phyloP scores from a whole-genome alignment of 176 grass and related monocot species.

The Ananas comosus region DNA sequence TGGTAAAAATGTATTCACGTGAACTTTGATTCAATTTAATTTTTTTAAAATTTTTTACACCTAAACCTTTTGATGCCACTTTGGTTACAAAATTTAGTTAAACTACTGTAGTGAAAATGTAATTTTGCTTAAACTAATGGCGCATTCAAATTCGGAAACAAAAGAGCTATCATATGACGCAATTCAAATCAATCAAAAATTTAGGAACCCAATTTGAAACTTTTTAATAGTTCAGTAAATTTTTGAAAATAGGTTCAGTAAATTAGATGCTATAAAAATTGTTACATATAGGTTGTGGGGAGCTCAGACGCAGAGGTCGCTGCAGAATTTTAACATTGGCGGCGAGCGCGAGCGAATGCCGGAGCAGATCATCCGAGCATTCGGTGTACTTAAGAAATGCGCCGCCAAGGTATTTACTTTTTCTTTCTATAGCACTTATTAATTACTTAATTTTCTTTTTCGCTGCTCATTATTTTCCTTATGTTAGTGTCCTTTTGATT shows the following conservation, averaged over 20 bases:
- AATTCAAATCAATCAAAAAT: too few relatives aligned
- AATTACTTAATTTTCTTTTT: background rate
- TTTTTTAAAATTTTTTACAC: background rate
- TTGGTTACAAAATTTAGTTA: too few relatives aligned
- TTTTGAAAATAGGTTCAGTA: too few relatives aligned
- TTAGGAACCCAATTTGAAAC: too few relatives aligned
- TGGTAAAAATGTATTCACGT: background rate
- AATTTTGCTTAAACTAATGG: too few relatives aligned
- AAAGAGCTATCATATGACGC: too few relatives aligned
- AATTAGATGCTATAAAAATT: too few relatives aligned
- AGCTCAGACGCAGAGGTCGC: constrained; percentile 93
- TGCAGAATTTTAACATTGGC: constrained; percentile 94
- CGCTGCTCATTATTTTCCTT: background rate
- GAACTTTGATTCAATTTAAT: background rate
- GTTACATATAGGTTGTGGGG: constrained; percentile 64
- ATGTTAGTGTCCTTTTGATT: too few relatives aligned
- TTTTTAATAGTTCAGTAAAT: too few relatives aligned
- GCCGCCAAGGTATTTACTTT: constrained; percentile 64
- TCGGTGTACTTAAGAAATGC: constrained; percentile 91
- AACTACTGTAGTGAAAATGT: too few relatives aligned
- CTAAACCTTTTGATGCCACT: too few relatives aligned
- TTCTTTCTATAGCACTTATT: background rate
- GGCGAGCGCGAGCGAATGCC: constrained; percentile 83
- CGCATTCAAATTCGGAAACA: too few relatives aligned
- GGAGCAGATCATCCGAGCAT: constrained; percentile 83